Evolutionary conservation across 2,329 filamentous ascomycete genomes (phyloP).

Genomic region (Fusarium brachygibbosum): DNA sequence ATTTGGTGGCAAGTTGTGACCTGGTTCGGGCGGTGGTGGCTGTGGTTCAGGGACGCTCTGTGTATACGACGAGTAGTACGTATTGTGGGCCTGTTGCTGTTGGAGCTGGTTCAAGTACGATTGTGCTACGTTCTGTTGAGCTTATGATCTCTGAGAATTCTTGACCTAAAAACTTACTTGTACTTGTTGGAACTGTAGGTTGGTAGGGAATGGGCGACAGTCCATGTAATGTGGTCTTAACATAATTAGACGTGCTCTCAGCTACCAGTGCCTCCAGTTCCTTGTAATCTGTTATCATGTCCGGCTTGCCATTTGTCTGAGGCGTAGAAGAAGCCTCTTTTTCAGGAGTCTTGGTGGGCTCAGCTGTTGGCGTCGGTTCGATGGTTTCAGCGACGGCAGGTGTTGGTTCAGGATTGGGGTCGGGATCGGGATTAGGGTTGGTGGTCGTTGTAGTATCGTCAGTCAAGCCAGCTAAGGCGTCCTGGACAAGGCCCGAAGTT

Average conservation of each 20-base stretch:
- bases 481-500: conserved; percentile 57
- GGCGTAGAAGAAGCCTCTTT: conserved; percentile 43
- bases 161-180: conserved; percentile 47
- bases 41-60: conserved; percentile 55
- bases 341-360: conserved; percentile 46
- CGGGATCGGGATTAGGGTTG: conserved; percentile 24
- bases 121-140: conserved; percentile 55
- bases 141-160: conserved; percentile 23
- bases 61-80: conserved; percentile 53
- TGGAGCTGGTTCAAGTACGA: conserved; percentile 56
- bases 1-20: conserved; percentile 65
- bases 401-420: conserved; percentile 40
- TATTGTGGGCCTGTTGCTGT: conserved; percentile 55
- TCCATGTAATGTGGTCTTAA: conserved; percentile 59
- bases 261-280: conserved; percentile 60
- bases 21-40: conserved; percentile 49
- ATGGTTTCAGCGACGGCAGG: conserved; percentile 36
- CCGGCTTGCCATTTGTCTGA: conserved; percentile 51
- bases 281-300: conserved; percentile 57
- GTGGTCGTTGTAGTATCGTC: conserved; percentile 42
- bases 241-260: conserved; percentile 61
- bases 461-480: conserved; percentile 56
- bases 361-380: conserved; percentile 33
- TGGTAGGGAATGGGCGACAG: conserved; percentile 60
- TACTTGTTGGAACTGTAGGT: conserved; percentile 58